phyloP scores from a whole-genome alignment of 1,139 yeast genomes.

The Pichia sp. region DNA sequence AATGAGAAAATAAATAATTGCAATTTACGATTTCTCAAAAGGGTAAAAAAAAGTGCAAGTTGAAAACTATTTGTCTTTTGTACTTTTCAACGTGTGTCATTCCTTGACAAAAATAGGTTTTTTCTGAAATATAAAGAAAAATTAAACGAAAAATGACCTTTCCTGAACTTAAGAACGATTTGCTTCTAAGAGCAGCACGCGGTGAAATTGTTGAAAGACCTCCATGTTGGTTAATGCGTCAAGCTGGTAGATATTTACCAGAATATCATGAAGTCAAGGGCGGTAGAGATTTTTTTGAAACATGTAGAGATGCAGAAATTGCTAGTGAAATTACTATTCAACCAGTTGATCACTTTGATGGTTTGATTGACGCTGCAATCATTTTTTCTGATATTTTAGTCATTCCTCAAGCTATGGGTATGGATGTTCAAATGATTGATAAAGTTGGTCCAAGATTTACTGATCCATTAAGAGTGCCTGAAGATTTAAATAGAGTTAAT shows the following conservation, averaged over 20 bases:
- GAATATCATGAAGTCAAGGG: slow-evolving; percentile 90
- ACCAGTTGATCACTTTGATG: slow-evolving; percentile 86
- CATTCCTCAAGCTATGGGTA: slow-evolving; percentile 97
- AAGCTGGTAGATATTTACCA: slow-evolving; percentile 84
- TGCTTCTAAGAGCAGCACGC: slow-evolving; percentile 82
- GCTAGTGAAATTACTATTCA: slow-evolving; percentile 94
- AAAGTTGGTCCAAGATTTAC: slow-evolving; percentile 94
- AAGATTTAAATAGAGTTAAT: slow-evolving; percentile 52
- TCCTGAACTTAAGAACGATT: slow-evolving; percentile 77
- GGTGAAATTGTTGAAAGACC: slow-evolving; percentile 90
- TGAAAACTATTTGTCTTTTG: too few species aligned
- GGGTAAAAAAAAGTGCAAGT: too few species aligned
- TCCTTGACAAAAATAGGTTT: too few species aligned
- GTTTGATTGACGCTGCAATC: slow-evolving; percentile 91
- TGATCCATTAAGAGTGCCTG: slow-evolving; percentile 71
- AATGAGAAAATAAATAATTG: too few species aligned
- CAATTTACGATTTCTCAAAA: too few species aligned
- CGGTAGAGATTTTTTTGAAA: slow-evolving; percentile 82
- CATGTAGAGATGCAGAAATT: slow-evolving; percentile 88
- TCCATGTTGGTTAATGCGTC: slow-evolving; percentile 97
- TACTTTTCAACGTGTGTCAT: too few species aligned
- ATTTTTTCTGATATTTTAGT: slow-evolving; percentile 93
- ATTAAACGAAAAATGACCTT: slow-evolving; percentile 31
- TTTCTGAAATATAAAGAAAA: too few species aligned
- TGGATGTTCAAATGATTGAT: slow-evolving; percentile 89